Evolutionary conservation across 345 rosid genomes (phyloP).

Genomic region (Physaria fendleri): DNA sequence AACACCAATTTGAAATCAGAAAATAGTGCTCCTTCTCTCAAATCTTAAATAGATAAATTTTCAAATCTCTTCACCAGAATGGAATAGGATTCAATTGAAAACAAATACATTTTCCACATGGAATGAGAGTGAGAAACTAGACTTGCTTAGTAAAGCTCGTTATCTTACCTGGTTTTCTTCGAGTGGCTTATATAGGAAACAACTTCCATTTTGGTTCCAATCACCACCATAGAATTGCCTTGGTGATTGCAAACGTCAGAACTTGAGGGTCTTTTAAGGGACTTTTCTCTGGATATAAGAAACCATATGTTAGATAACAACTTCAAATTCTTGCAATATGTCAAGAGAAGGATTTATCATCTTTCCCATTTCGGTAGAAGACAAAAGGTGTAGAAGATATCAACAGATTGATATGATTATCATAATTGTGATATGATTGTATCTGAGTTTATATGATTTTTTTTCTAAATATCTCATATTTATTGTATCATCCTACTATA

Average conservation of each 20-base stretch:
- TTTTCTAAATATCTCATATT: too few species aligned
- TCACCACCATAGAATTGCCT: conserved; percentile 89
- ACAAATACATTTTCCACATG: not conserved
- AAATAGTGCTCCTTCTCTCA: too few species aligned
- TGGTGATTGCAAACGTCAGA: conserved; percentile 94
- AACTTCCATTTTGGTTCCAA: conserved; percentile 95
- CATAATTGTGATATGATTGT: too few species aligned
- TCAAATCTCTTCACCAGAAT: too few species aligned
- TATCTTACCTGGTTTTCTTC: conserved; percentile 53
- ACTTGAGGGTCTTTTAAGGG: conserved; percentile 57
- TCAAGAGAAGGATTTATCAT: conserved; percentile 68
- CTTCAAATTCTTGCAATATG: conserved; percentile 61
- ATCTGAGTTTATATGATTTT: too few species aligned
- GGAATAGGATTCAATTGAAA: not conserved
- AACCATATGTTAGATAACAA: conserved; percentile 70
- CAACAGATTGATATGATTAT: too few species aligned
- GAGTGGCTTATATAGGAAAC: conserved; percentile 70
- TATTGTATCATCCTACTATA: too few species aligned
- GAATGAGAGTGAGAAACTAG: too few species aligned
- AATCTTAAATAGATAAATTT: too few species aligned
- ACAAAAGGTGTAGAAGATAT: too few species aligned
- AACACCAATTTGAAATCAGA: too few species aligned
- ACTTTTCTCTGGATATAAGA: conserved; percentile 50
- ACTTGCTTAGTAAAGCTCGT: not conserved
- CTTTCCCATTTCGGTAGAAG: conserved; percentile 60